phyloP scores from a whole-genome alignment of 176 grass and related monocot species.

The Paspalum notatum region DNA sequence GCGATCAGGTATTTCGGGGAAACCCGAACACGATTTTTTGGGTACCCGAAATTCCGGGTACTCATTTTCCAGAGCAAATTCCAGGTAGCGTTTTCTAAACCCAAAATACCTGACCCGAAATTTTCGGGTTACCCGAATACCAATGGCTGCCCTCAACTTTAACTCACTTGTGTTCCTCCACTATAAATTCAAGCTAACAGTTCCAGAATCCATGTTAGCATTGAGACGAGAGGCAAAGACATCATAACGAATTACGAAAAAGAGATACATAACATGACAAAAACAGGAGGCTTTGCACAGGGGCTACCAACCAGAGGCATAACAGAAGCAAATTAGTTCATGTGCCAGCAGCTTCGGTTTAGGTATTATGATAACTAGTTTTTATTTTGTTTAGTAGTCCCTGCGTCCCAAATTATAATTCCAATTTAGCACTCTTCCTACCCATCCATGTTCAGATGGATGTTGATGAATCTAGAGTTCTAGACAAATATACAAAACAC shows the following conservation, averaged over 20 bases:
- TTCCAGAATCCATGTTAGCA: not conserved
- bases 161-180: not conserved
- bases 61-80: no score
- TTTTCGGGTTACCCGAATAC: no score
- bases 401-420: no score
- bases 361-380: not conserved
- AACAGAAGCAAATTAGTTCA: slow-evolving; percentile 2
- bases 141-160: not conserved
- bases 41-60: no score
- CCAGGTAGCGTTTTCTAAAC: no score
- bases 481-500: no score
- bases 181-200: not conserved
- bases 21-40: no score
- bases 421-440: no score
- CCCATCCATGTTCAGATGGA: no score
- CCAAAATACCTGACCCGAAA: no score
- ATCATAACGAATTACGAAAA: not conserved
- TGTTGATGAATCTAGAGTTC: no score
- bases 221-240: not conserved
- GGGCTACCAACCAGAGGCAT: not conserved
- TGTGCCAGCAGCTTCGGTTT: not conserved
- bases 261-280: not conserved
- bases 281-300: not conserved
- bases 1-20: no score
- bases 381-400: not conserved